Percentiles rank a stretch among this genome's conserved stretches.
These are phyloP conservation scores for Backusella westeae DNA, from an alignment of 192 early-diverging fungal species.

Conservation along the genomic window DNA sequence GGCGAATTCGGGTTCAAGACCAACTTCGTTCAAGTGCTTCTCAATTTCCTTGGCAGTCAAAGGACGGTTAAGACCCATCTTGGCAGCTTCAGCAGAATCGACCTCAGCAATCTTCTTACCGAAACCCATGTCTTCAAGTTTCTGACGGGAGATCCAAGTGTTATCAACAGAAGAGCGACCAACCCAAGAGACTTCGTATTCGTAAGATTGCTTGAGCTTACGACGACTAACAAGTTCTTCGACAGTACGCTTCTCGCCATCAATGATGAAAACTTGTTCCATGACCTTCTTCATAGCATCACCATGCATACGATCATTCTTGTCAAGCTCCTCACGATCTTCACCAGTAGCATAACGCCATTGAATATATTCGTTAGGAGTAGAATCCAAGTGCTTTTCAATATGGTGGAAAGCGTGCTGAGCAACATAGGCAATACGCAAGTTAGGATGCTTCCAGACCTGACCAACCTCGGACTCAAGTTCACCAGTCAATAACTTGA, in stretches of 20 bases:
- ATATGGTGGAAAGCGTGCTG: conserved; percentile 90
- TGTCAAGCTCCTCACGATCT: conserved; percentile 74
- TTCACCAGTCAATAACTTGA: conserved; percentile 79
- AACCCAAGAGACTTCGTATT: conserved; percentile 81
- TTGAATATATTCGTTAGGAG: conserved; percentile 83
- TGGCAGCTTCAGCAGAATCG: conserved; percentile 75
- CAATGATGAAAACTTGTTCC: conserved; percentile 48
- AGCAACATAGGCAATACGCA: conserved; percentile 85
- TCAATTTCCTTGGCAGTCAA: conserved; percentile 68
- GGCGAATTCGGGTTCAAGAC: conserved; percentile 75
- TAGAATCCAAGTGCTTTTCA: conserved; percentile 78
- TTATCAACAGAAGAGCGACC: conserved; percentile 62
- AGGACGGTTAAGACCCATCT: conserved; percentile 69
- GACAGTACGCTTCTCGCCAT: conserved; percentile 64
- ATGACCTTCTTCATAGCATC: conserved; percentile 64
- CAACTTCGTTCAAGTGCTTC: conserved; percentile 76
- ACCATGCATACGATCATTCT: conserved; percentile 65
- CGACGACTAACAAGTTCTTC: conserved; percentile 66
- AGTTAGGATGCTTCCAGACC: conserved; percentile 83
- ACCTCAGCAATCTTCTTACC: conserved; percentile 74
- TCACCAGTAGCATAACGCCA: conserved; percentile 82
- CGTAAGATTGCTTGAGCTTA: conserved; percentile 78
- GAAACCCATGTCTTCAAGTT: conserved; percentile 71
- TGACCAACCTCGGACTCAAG: conserved; percentile 66
- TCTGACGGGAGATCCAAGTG: conserved; percentile 69